Conservation (phyloP, 208 protist genomes). For the Strigomonas culicis region DNA sequence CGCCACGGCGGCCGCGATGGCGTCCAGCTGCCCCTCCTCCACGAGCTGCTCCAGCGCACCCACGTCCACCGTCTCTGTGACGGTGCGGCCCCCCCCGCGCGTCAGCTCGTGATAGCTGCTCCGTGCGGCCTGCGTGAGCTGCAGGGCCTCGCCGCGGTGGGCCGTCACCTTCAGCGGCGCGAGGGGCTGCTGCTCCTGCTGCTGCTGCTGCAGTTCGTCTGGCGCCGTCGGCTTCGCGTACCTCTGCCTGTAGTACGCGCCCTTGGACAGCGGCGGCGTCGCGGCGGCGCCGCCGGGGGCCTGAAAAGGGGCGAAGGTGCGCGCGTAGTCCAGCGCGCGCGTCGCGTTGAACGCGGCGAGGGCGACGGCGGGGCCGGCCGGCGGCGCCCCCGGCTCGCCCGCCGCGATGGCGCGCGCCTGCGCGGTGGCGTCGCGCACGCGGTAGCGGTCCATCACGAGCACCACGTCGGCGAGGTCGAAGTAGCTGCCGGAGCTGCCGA, state of each 20-base stretch:
- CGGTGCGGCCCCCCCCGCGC: slow-evolving; percentile 8
- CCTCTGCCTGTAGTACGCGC: slow-evolving; percentile 8
- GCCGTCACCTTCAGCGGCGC: slow-evolving; percentile 54
- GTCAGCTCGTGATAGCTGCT: slow-evolving; percentile 10
- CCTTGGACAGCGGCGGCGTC: background rate
- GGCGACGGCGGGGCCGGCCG: background rate
- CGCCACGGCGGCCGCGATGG: slow-evolving; percentile 79
- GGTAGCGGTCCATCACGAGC: slow-evolving; percentile 86
- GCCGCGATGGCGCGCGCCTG: slow-evolving; percentile 22
- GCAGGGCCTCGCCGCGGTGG: slow-evolving; percentile 27
- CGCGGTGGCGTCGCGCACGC: slow-evolving; percentile 62
- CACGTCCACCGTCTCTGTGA: slow-evolving; percentile 63
- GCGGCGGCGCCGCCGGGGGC: background rate
- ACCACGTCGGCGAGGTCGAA: slow-evolving; percentile 88
- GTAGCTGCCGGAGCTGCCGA: slow-evolving; percentile 93
- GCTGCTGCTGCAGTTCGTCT: background rate
- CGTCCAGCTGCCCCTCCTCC: slow-evolving; percentile 87
- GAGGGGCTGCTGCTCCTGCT: background rate
- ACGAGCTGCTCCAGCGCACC: slow-evolving; percentile 86
- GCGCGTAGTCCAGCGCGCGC: background rate
- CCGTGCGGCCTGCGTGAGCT: slow-evolving; percentile 20
- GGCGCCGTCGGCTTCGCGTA: background rate
- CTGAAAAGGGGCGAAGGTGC: background rate
- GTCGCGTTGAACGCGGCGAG: background rate
- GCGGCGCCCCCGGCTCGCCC: background rate